These are phyloP conservation scores for Meyerozyma smithsonii DNA, from an alignment of 1,139 yeast species.

Conservation along the genomic window DNA sequence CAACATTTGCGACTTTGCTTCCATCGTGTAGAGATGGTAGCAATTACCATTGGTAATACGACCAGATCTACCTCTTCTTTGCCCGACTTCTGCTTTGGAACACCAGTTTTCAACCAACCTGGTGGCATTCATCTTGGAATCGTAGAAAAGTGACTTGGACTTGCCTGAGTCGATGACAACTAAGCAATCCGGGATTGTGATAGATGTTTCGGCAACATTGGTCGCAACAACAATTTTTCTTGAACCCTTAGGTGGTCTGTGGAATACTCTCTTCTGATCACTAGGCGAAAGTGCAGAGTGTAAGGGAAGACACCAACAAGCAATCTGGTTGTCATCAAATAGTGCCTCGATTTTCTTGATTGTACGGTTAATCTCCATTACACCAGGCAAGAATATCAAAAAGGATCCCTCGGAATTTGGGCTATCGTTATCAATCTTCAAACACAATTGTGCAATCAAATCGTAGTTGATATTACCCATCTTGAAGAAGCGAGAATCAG, in stretches of 20 bases:
- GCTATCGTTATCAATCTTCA: constrained; percentile 38
- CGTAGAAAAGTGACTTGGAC: constrained; percentile 73
- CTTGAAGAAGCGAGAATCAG: constrained; percentile 61
- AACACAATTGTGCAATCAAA: constrained; percentile 54
- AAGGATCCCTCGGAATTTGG: constrained; percentile 63
- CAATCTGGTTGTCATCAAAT: constrained; percentile 13
- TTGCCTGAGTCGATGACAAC: constrained; percentile 88
- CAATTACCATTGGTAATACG: constrained; percentile 83
- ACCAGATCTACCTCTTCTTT: constrained; percentile 98
- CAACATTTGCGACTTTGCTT: constrained; percentile 56
- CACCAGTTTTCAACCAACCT: constrained; percentile 79
- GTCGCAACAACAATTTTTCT: constrained; percentile 89
- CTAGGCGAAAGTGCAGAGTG: constrained; percentile 82
- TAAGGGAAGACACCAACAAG: constrained; percentile 59
- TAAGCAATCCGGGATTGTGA: constrained; percentile 90
- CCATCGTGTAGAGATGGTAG: constrained; percentile 70
- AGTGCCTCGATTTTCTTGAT: constrained; percentile 20
- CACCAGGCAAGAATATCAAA: constrained; percentile 84
- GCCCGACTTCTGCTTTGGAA: constrained; percentile 86
- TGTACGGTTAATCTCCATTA: constrained; percentile 69
- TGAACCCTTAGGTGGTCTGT: constrained; percentile 41
- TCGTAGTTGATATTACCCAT: constrained; percentile 71
- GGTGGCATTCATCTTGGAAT: constrained; percentile 61
- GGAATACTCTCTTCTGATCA: constrained; percentile 79
- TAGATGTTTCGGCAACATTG: constrained; percentile 83